A percentile compares a stretch with the other conserved stretches of the same genome.
Conservation (phyloP, 1,284 basidiomycete species). For the Marasmius tenuissimus region DNA sequence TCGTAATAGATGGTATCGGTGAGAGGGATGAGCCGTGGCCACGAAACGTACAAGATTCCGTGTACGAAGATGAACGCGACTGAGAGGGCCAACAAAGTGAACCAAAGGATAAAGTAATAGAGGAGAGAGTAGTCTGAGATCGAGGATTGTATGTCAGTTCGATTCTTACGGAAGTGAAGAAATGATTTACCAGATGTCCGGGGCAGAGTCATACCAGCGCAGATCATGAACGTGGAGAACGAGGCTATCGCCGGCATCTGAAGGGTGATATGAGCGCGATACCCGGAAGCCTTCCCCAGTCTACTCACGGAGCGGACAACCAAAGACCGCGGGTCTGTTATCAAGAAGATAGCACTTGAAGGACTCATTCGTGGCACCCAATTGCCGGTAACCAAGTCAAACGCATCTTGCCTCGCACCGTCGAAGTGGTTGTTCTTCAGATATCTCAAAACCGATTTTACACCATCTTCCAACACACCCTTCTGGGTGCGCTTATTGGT, state of each 20-base stretch:
- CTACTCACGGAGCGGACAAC: conserved; percentile 76
- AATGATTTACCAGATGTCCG: conserved; percentile 72
- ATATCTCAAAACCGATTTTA: conserved; percentile 88
- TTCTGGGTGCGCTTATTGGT: conserved; percentile 87
- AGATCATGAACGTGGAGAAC: conserved; percentile 86
- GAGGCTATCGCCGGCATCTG: conserved; percentile 85
- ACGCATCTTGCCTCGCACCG: conserved; percentile 91
- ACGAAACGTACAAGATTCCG: conserved; percentile 87
- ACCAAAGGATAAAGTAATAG: conserved; percentile 82
- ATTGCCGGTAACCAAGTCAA: conserved; percentile 90
- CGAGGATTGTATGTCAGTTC: conserved; percentile 3
- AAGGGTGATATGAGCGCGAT: conserved; percentile 6
- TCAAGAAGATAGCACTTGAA: conserved; percentile 61
- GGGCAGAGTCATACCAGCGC: conserved; percentile 81
- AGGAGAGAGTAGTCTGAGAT: conserved; percentile 71
- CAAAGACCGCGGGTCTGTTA: conserved; percentile 79
- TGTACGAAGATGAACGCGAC: conserved; percentile 75
- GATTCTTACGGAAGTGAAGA: conserved; percentile 6
- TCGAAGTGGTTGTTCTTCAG: conserved; percentile 98
- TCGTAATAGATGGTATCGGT: conserved; percentile 85
- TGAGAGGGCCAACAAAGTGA: conserved; percentile 60
- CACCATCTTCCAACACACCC: conserved; percentile 84
- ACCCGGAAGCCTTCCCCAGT: neutral
- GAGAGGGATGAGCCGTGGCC: conserved; percentile 89
- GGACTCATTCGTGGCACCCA: conserved; percentile 83